A percentile compares a stretch with the other conserved stretches of the same genome.
These are phyloP conservation scores for Vanrija pseudolonga DNA, from an alignment of 1,284 basidiomycete genomes.

Conservation along the genomic window DNA sequence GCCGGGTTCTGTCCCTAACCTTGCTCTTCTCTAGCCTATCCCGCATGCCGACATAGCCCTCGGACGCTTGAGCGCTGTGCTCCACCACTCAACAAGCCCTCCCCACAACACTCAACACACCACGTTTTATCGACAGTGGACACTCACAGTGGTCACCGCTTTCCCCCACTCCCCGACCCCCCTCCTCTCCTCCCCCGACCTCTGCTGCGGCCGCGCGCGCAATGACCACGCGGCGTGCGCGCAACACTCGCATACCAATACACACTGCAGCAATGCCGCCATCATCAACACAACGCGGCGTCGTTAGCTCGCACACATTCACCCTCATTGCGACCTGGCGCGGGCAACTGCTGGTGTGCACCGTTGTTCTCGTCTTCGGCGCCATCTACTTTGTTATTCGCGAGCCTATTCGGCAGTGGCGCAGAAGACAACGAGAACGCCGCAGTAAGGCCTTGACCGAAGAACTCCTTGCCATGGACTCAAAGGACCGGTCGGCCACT, in stretches of 20 bases:
- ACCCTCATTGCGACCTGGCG: slow-evolving; percentile 44
- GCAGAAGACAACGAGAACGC: slow-evolving; percentile 23
- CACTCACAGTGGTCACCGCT: neutral
- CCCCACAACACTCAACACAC: too few relatives aligned
- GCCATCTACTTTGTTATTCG: slow-evolving; percentile 40
- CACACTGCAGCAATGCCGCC: neutral
- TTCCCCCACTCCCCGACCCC: neutral
- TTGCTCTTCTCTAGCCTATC: neutral
- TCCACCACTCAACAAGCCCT: too few relatives aligned
- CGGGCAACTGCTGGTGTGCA: slow-evolving; percentile 45
- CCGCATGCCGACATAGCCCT: neutral
- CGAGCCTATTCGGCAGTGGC: slow-evolving; percentile 28
- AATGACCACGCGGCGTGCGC: slow-evolving; percentile 9
- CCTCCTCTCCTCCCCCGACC: neutral
- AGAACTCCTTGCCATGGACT: slow-evolving; percentile 27
- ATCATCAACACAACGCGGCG: slow-evolving; percentile 3
- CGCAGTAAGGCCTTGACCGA: slow-evolving; percentile 23
- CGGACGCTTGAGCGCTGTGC: neutral
- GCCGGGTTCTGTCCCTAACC: too few relatives aligned
- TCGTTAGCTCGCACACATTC: slow-evolving; percentile 34
- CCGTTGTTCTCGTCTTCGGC: slow-evolving; percentile 37
- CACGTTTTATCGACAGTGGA: neutral
- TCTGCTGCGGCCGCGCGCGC: too few relatives aligned
- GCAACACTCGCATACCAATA: neutral
- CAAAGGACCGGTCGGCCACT: neutral